Evolutionary conservation across 2,329 filamentous ascomycete species (phyloP), one percentile per base, ranked within the genome.

Genomic region (Daldinia eschscholtzii): DNA sequence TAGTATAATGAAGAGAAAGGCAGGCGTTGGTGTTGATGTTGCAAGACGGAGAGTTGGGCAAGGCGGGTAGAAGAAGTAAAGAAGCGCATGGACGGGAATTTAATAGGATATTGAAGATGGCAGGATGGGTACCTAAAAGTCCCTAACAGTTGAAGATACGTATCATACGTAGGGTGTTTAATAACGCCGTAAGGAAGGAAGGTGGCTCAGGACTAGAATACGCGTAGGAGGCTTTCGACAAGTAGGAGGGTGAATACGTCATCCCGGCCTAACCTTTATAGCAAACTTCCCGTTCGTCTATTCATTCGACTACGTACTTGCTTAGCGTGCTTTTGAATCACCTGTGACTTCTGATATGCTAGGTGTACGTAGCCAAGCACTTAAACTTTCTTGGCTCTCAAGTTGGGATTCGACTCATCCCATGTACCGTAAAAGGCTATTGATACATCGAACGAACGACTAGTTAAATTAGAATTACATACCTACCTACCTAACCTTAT

Each of bases 201-300:
- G 62, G 67, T 65, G 62, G 57, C 28, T 60, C 64, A 60, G 55
- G 52, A 59, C 58, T 37, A 23, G 52, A 52, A 52, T 33, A 52
- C 46, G 68, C 67, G 64, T 66, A 64, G 33, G 62, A 58, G 39
- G 59, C 50, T 42, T 62, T 60, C 42, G 60, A 67, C 20, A 55
- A 59, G 61, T 57, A 60, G 50, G 55, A 61, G 44, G 61, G 42
- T 23, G 66, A 64, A 71, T 72, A 72, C 70, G 70, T 72, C 70
- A 72, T 72, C 58, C 39, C 35, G 12, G 59, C 46, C 55, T 60
- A 57, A 64, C 58, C 57, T 58, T 41, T 63, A 48, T 52, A 57
- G 26, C 55, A 68, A 64, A 68, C 65, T 64, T 68, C 39, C 61
- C 50, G 37, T 41, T 55, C 50, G 48, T 46, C 37, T 61, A 30